Base-by-base conservation (phyloP, 495 filamentous ascomycete genomes). In the Neurospora intermedia region DNA sequence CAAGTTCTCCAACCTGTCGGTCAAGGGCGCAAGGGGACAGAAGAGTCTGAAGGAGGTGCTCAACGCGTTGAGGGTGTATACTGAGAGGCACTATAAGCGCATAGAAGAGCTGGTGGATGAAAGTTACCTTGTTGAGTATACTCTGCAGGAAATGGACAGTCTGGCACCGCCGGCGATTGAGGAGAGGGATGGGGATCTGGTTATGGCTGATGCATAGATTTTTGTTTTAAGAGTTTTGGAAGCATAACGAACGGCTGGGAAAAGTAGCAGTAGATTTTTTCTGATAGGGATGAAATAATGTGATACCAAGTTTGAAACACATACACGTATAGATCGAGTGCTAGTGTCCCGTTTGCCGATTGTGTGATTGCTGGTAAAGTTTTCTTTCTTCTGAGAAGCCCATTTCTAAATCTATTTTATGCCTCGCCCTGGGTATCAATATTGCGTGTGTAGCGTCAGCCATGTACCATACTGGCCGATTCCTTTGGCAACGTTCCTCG, bases 71-170 rank as follows among this genome's bases (percentile, higher is more conserved):
- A 88, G 87, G 78, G 90, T 90, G 10, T 98, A 99, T 78, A 97
- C 94, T 0, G 93, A 98, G 85, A 86, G 94, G 75, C 96, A 98
- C 80, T 97, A 96, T 78, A 89, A 89, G 78, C 86, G 94, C 69
- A 85, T 95, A 74, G 94, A 97, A 79, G 93, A 94, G 76, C 83
- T 97, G 70, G 87, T 91, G n/a, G 94, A 98, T 81, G 95, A 98
- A 83, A 96, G 93, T 78, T 98, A 92, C 81, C 82, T 99, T 74
- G 88, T 99, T 11, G 93, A 97, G 81, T 98, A 94, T 85, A 92
- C 96, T 62, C 84, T 99, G 69, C 85, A 88, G 75, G 91, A 97
- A 84, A 99, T 99, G 96, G 94, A 96, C 78, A 91, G 89, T 72
- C 78, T 92, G 27, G 81, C 88, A 72, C 87, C 85, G 11, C 71